These are phyloP conservation scores for Passiflora organensis DNA, from an alignment of 345 rosid species.

Conservation along the genomic window DNA sequence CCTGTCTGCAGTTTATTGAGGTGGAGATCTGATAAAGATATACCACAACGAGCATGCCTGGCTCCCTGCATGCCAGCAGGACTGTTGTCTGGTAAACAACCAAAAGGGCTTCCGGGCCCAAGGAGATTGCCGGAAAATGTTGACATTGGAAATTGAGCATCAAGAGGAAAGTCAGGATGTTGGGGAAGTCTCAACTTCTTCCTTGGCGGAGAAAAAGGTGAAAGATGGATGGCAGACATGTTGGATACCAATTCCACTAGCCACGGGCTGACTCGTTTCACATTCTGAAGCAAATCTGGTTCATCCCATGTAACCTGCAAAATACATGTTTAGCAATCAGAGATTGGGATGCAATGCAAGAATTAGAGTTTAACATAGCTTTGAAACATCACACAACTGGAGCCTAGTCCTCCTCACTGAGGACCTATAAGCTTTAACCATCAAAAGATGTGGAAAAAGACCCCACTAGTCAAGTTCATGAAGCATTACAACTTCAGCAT, in stretches of 20 bases:
- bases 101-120: conserved; percentile 18
- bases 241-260: conserved; percentile 77
- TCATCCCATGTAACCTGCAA: conserved; percentile 92
- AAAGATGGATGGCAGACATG: conserved; percentile 62
- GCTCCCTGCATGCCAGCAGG: conserved; percentile 46
- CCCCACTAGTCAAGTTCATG: too few relatives aligned
- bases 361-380: too few relatives aligned
- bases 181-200: conserved; percentile 76
- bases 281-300: conserved; percentile 92
- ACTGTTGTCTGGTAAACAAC: conserved; percentile 19
- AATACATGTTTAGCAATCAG: neutral
- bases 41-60: conserved; percentile 35
- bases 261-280: conserved; percentile 96
- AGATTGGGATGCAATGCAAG: too few relatives aligned
- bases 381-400: too few relatives aligned
- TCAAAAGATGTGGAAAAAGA: too few relatives aligned
- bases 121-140: conserved; percentile 21
- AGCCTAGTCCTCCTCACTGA: too few relatives aligned
- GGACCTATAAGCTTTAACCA: too few relatives aligned
- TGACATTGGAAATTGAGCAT: conserved; percentile 33
- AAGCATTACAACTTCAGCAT: too few relatives aligned
- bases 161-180: conserved; percentile 36
- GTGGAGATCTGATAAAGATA: conserved; percentile 24
- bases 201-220: conserved; percentile 80
- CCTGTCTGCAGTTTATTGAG: conserved; percentile 24